A percentile compares a stretch with the other conserved stretches of the same genome.
These are phyloP conservation scores for Emergomyces orientalis DNA, from an alignment of 2,329 filamentous ascomycete genomes.

Conservation along the genomic window DNA sequence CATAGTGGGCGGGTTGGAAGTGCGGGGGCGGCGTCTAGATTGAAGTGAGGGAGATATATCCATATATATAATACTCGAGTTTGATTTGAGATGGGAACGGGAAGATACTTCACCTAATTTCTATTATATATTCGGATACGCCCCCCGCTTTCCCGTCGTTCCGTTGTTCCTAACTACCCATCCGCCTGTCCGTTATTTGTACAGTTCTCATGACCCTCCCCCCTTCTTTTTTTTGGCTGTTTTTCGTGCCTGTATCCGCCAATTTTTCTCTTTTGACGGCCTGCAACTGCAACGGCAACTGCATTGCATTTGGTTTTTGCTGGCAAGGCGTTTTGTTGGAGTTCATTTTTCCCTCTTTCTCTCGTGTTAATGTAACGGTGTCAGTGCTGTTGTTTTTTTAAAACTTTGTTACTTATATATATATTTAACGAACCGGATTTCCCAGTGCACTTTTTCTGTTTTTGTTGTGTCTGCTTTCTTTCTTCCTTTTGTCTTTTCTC, in stretches of 20 bases:
- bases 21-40: constrained; percentile 22
- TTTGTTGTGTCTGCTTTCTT: neutral
- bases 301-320: neutral
- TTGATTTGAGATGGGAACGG: neutral
- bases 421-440: neutral
- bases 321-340: neutral
- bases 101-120: neutral
- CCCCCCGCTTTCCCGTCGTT: neutral
- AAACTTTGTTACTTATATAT: neutral
- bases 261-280: neutral
- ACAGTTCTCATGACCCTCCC: neutral
- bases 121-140: neutral
- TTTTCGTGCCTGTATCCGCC: too few species aligned
- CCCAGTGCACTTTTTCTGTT: neutral
- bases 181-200: neutral
- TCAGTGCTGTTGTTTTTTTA: neutral
- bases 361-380: neutral
- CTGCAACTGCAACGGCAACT: neutral
- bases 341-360: neutral
- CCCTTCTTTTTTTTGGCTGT: neutral
- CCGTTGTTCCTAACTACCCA: neutral
- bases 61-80: neutral
- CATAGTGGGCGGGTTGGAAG: constrained; percentile 40
- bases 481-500: neutral
- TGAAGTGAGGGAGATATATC: neutral